Evolutionary conservation across 345 rosid species (phyloP), one percentile per base, ranked within the genome.

Genomic region (Ricinus communis): DNA sequence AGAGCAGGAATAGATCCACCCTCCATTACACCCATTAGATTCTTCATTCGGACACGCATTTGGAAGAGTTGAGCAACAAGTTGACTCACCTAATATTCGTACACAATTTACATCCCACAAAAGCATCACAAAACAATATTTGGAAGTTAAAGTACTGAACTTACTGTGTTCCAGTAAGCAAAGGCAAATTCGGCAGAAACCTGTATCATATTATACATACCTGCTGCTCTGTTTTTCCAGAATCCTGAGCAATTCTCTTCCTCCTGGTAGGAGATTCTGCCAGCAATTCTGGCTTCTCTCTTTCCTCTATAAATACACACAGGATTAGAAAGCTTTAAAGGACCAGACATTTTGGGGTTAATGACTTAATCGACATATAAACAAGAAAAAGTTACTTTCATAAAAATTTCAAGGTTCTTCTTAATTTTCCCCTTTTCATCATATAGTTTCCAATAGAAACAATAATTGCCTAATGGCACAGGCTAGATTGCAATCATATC

Each of bases 11-110:
- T 77, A n/a, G 97, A 90, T 73, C 97, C 97, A 45, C 97, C 97
- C 75, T 89, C 91, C 97, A 92, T 88, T 50, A 83, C 87, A 62
- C 97, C 93, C 97, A 92, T 90, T 75, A 95, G 82, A 73, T 95
- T 95, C 96, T 92, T 95, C 99, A 95, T 92, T 9, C 84, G 85
- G 45, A 87, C 90, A 61, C 96, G 92, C 97, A 95, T 95, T 86
- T 92, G 97, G 79, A 92, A 95, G 50, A 95, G 90, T 81, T 92
- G 97, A 74, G 97, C 97, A 63, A 92, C 94, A 69, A 95, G 90
- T 87, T 85, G 89, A 66, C 96, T 90, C 88, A 95, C 99, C 98
- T 91, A 30, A 62, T 61, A 75, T 75, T 45, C 54, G 68, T 54
- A 64, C 55, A 73, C 21, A 69, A 49, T 43, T 69, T 68, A 77